These are phyloP conservation scores for Gastrolobium bilobum DNA, from an alignment of 306 rosid genomes.

Conservation along the genomic window DNA sequence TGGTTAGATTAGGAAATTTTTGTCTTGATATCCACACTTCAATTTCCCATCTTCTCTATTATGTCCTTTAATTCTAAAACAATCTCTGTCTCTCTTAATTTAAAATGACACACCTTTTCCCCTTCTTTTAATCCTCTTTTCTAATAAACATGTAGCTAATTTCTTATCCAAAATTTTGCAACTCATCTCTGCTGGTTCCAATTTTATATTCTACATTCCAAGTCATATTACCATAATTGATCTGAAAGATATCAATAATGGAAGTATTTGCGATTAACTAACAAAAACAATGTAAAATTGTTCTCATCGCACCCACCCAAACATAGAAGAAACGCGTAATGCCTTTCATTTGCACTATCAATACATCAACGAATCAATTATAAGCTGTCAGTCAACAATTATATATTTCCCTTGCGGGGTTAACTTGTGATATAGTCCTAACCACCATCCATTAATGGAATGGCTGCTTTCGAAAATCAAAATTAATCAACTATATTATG, in stretches of 20 bases:
- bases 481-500: slow-evolving; percentile 52
- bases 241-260: neutral
- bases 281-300: slow-evolving; percentile 3
- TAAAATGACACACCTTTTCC: too few relatives aligned
- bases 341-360: slow-evolving; percentile 41
- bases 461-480: slow-evolving; percentile 34
- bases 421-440: slow-evolving; percentile 25
- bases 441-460: slow-evolving; percentile 41
- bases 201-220: neutral
- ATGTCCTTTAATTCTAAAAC: neutral
- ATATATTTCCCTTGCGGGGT: slow-evolving; percentile 35
- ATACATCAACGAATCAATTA: slow-evolving; percentile 33
- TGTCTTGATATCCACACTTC: neutral
- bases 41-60: neutral
- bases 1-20: too few relatives aligned
- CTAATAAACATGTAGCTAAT: neutral
- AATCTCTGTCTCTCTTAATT: too few relatives aligned
- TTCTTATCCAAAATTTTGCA: neutral
- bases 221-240: neutral
- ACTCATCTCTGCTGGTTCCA: neutral
- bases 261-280: neutral
- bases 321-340: slow-evolving; percentile 25
- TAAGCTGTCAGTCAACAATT: slow-evolving; percentile 30
- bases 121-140: neutral
- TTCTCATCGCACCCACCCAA: slow-evolving; percentile 4